Evolutionary conservation across 2,329 filamentous ascomycete species (phyloP).

Genomic region (Thermothelomyces thermophilus): DNA sequence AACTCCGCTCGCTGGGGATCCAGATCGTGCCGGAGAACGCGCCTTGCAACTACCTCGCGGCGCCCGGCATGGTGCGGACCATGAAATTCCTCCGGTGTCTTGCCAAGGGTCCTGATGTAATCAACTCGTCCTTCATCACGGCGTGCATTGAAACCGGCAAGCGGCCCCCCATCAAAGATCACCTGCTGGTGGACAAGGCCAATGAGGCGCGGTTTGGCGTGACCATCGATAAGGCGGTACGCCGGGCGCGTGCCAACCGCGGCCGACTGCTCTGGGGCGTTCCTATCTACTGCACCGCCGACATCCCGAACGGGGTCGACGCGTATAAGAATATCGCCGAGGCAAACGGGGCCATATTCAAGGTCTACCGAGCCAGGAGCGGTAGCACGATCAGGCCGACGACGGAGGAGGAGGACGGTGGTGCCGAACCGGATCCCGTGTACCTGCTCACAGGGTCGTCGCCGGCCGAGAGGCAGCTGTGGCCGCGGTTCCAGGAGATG

Average conservation of each 20-base stretch:
- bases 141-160: constrained; percentile 63
- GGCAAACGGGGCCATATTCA: constrained; percentile 80
- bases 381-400: constrained; percentile 61
- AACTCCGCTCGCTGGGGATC: constrained; percentile 77
- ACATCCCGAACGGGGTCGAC: constrained; percentile 72
- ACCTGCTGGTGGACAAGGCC: constrained; percentile 61
- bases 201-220: constrained; percentile 68
- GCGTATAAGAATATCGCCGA: constrained; percentile 81
- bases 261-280: constrained; percentile 68
- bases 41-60: constrained; percentile 78
- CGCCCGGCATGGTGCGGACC: constrained; percentile 79
- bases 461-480: constrained; percentile 64
- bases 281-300: constrained; percentile 76
- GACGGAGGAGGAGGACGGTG: constrained; percentile 54
- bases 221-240: constrained; percentile 59
- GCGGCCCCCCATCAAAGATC: constrained; percentile 58
- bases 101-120: constrained; percentile 69
- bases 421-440: constrained; percentile 60
- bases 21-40: constrained; percentile 68
- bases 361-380: constrained; percentile 67
- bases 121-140: constrained; percentile 74
- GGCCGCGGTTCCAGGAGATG: constrained; percentile 74
- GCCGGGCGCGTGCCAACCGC: constrained; percentile 67
- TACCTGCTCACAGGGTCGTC: constrained; percentile 72
- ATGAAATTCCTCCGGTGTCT: constrained; percentile 89